A percentile compares a stretch with the other conserved stretches of the same genome.
Evolutionary conservation across 2,329 filamentous ascomycete species (phyloP).

Genomic region (Chaetothyriales sp.): DNA sequence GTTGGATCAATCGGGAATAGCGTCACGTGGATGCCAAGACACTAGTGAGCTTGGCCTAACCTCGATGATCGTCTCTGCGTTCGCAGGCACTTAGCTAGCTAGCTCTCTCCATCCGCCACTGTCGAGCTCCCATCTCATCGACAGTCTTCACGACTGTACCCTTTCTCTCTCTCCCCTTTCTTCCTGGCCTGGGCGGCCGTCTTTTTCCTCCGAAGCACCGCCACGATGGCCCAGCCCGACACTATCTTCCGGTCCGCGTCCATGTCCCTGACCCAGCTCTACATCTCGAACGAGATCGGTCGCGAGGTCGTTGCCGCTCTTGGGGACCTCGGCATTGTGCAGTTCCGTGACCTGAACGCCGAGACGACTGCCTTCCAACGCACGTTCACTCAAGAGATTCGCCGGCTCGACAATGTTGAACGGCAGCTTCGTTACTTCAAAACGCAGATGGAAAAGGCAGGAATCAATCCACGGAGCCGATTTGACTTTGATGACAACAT

Average conservation of each 20-base stretch:
- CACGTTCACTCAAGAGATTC: constrained; percentile 94
- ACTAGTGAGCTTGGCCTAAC: too few species aligned
- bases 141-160: background rate
- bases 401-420: constrained; percentile 94
- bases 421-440: constrained; percentile 94
- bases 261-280: constrained; percentile 99
- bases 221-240: constrained; percentile 52
- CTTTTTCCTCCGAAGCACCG: constrained; percentile 1
- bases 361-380: constrained; percentile 89
- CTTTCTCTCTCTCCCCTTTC: background rate
- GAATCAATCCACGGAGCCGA: constrained; percentile 72
- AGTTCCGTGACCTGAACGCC: constrained; percentile 95
- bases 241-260: constrained; percentile 99
- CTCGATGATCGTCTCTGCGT: too few species aligned
- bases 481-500: constrained; percentile 71
- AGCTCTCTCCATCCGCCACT: background rate
- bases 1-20: too few species aligned
- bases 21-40: too few species aligned
- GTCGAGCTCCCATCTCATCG: constrained; percentile 4
- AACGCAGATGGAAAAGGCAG: constrained; percentile 83
- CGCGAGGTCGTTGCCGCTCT: constrained; percentile 93
- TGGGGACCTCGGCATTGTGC: constrained; percentile 87
- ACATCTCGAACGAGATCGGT: constrained; percentile 97
- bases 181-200: constrained; percentile 16
- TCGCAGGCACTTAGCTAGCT: too few species aligned